Base-by-base conservation (phyloP, 495 filamentous ascomycete species). In the Elasticomyces elasticus region DNA sequence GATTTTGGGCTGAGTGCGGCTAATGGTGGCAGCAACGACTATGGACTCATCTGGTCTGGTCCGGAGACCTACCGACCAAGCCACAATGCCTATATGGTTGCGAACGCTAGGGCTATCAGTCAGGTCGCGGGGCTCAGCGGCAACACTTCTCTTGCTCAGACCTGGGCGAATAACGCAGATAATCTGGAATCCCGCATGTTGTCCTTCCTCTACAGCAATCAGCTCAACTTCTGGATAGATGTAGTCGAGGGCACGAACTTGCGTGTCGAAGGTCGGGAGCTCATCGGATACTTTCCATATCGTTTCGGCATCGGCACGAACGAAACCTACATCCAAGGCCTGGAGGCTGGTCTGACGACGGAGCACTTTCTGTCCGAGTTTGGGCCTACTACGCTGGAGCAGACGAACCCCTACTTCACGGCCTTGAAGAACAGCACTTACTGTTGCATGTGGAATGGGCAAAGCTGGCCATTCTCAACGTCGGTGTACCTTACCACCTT, bases 41-140 rank as follows among this genome's bases (percentile, higher is more conserved):
- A 67, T 56, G 49, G 51, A 60, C 28, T 62, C 55, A 63, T 66
- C 26, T 57, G 64, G 40, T 61, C 69, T 49, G 72, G 72, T 17
- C 72, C 71, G 5, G 58, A 71, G 49, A 72, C 72, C 12, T 74
- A 69, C 38, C 60, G 71, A 37, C 71, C 72, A 4, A 69, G 63
- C 44, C 65, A 68, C 49, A 75, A 75, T 51, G 67, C 72, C 15
- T 75, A 75, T 40, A 74, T 74, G 72, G 67, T 73, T 7, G 71
- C 70, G n/a, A 67, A 66, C 52, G 70, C 72, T 15, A 59, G 64
- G 30, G 70, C 69, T 19, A 73, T 75, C 22, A 59, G 69, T 9
- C 55, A 62, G 1, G 64, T 69, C 30, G 72, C 72, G 12, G 27
- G 42, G 0, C 41, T 72, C 13, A 64, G 63, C 1, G 64, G 63